Conservation (phyloP, 2,329 filamentous ascomycete genomes). For the Dendryphion nanum region DNA sequence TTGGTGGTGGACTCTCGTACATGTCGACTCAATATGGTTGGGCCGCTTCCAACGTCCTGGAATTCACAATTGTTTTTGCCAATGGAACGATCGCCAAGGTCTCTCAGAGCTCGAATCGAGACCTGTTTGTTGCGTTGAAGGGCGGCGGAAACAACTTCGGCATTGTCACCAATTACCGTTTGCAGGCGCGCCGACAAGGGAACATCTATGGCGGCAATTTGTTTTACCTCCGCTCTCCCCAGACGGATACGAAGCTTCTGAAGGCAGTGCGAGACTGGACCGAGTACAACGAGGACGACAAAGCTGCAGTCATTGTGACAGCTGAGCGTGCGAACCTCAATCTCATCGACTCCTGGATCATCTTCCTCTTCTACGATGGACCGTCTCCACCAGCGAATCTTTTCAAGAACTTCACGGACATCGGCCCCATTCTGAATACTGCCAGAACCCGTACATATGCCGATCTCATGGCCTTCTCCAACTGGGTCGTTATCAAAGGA, state of each 20-base stretch:
- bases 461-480: constrained; percentile 48
- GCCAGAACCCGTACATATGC: constrained; percentile 50
- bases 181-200: constrained; percentile 22
- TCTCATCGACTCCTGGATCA: constrained; percentile 29
- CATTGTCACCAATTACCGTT: constrained; percentile 33
- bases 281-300: constrained; percentile 48
- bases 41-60: constrained; percentile 47
- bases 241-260: constrained; percentile 43
- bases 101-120: constrained; percentile 21
- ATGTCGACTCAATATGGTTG: constrained; percentile 45
- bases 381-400: constrained; percentile 48
- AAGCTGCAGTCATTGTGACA: constrained; percentile 32
- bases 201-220: constrained; percentile 50
- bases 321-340: constrained; percentile 27
- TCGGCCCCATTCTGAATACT: constrained; percentile 45
- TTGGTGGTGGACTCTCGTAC: constrained; percentile 42
- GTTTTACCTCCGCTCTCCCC: constrained; percentile 39
- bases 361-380: constrained; percentile 33
- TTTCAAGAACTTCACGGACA: constrained; percentile 57
- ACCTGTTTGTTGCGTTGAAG: constrained; percentile 39
- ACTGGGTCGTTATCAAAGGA: constrained; percentile 38
- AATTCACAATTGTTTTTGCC: constrained; percentile 49
- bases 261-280: constrained; percentile 56
- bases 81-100: constrained; percentile 40
- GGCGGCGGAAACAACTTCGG: constrained; percentile 43